Base-by-base conservation (phyloP, 2,329 filamentous ascomycete species). In the Didymella keratinophila region DNA sequence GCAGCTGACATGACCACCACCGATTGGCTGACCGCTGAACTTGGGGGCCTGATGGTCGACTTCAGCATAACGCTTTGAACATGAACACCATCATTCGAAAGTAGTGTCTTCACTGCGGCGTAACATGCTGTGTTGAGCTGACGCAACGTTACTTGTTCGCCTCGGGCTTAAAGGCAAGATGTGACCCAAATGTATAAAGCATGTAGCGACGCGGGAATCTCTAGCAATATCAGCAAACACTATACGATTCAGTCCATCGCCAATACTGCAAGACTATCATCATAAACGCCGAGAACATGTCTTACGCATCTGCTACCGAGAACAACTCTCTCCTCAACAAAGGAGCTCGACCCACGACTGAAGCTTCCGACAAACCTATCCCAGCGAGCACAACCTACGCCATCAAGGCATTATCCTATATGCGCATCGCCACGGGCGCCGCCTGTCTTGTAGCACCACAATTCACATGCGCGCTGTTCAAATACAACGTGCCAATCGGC, bases 391-490 rank as follows among this genome's bases (percentile, higher is more conserved):
- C 58, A 12, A 47, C 50, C n/a, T 41, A 41, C 25, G 57, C 63
- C 14, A 66, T 70, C 58, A 71, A 72, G 44, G 50, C 60, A 16
- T 58, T 74, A 5, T 54, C 60, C 7, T 44, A 64, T 23, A 9
- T 66, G 12, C 69, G 70, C 32, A 62, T 70, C 16, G 65, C 48
- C 11, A 28, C 64, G 18, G 71, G 71, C 14, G 60, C 57, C 8
- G 53, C 66, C 3, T 60, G 55, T 39, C 39, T 72, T n/a, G 16
- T 70, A 32, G 65, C 69, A 18, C 70, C 71, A 10, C 58, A 49
- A 18, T 63, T 61, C 36, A 64, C 54, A n/a, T 67, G 61, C 37
- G 56, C 46, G 1, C 52, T 71, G 16, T 72, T 71, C 58, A 51
- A 50, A 27, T 51, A 60, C 44, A 46, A 57, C 4, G 44, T 73